Evolutionary conservation across 768 basidiomycete species (phyloP).

Genomic region (Podaxis rugospora): DNA sequence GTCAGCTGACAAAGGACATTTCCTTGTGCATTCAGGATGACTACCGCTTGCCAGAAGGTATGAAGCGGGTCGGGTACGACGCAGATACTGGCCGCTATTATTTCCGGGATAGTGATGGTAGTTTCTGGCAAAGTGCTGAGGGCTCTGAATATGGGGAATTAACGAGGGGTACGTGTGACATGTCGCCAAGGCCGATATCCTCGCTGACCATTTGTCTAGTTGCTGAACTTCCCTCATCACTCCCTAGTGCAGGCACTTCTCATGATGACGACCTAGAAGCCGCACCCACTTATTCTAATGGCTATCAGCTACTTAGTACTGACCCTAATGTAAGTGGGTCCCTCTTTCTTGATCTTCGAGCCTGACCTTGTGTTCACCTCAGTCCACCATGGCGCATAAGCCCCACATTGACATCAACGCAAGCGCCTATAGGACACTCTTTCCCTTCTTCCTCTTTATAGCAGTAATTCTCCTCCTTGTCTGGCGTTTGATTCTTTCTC

Average conservation of each 20-base stretch:
- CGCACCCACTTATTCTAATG: constrained; percentile 46
- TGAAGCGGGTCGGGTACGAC: constrained; percentile 75
- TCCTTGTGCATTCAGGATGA: constrained; percentile 35
- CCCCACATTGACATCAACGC: constrained; percentile 28
- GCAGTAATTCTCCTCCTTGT: constrained; percentile 58
- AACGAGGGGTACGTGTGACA: constrained; percentile 34
- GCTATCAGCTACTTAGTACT: constrained; percentile 49
- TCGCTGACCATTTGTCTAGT: constrained; percentile 18
- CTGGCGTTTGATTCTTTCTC: constrained; percentile 53
- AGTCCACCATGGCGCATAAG: constrained; percentile 25
- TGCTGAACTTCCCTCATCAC: constrained; percentile 23
- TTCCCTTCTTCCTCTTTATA: constrained; percentile 71
- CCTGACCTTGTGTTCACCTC: neutral
- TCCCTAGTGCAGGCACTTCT: constrained; percentile 9
- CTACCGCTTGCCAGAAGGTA: constrained; percentile 48
- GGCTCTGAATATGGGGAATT: constrained; percentile 62
- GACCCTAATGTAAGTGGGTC: constrained; percentile 36
- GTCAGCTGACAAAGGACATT: neutral
- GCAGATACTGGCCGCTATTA: constrained; percentile 63
- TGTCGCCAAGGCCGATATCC: neutral
- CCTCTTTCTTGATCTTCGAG: neutral
- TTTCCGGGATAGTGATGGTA: constrained; percentile 54
- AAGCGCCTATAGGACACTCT: constrained; percentile 55
- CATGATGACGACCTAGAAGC: constrained; percentile 51
- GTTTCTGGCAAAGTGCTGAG: constrained; percentile 51